These are phyloP conservation scores for Diaporthe sp. DNA, from an alignment of 2,329 filamentous ascomycete species.

Conservation along the genomic window DNA sequence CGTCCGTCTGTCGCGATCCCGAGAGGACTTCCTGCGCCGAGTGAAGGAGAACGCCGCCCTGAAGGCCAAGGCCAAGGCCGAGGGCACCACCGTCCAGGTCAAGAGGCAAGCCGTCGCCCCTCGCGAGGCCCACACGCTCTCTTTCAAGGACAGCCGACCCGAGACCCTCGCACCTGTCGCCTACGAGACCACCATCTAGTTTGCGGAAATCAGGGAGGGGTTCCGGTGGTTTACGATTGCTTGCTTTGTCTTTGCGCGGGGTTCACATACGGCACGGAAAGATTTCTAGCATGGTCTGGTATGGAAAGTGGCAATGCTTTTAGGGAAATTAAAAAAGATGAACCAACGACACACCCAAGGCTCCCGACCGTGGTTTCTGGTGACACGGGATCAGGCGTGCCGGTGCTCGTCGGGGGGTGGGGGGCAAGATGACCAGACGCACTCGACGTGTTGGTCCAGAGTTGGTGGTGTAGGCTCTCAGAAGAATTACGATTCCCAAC, in stretches of 20 bases:
- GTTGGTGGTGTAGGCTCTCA: constrained; percentile 14
- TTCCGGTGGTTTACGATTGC: constrained; percentile 40
- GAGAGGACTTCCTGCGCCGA: constrained; percentile 95
- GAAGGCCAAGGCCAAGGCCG: constrained; percentile 92
- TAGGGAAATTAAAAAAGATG: constrained; percentile 45
- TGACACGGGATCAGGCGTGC: constrained; percentile 30
- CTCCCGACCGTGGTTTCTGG: constrained; percentile 25
- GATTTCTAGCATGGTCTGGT: constrained; percentile 46
- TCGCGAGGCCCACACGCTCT: constrained; percentile 83
- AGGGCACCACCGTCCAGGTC: constrained; percentile 87
- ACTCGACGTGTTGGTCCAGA: constrained; percentile 5
- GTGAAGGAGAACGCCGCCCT: constrained; percentile 96
- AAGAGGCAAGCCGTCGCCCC: constrained; percentile 90
- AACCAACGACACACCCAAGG: constrained; percentile 41
- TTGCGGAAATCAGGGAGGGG: constrained; percentile 37
- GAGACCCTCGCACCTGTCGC: constrained; percentile 92
- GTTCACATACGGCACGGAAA: constrained; percentile 48
- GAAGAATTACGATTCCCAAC: constrained; percentile 8
- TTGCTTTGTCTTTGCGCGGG: constrained; percentile 48
- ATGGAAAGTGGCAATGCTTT: constrained; percentile 46
- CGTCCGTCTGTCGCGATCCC: constrained; percentile 91
- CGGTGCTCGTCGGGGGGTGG: constrained; percentile 26
- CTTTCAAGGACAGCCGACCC: constrained; percentile 82
- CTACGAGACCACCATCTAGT: constrained; percentile 99
- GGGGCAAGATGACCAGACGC: constrained; percentile 15